Evolutionary conservation across 2,329 filamentous ascomycete genomes (phyloP), one percentile per base, ranked within the genome.

Genomic region (Microcyclospora pomicola): DNA sequence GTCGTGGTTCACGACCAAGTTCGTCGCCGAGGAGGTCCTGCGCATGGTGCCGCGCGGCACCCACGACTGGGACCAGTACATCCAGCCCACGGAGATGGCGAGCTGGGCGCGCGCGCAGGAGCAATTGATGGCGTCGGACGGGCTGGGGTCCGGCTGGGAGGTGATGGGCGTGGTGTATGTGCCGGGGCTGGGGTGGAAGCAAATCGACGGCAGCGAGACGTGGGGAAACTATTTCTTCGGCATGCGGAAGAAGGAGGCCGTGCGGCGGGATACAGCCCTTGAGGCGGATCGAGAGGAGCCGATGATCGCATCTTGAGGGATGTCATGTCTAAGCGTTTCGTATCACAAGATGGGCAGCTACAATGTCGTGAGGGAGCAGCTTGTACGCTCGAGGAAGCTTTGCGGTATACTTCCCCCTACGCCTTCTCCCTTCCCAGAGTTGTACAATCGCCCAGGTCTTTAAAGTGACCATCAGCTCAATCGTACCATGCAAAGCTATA

Each of bases 141-240:
- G 80, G 45, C 73, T 80, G 66, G 68, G 63, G 1, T n/a, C 30
- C 4, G 30, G 30, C 14, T 88, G 80, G 79, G 64, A 65, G 52
- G 71, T 80, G 44, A 77, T 82, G 69, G 91, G 91, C 1, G 84
- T 93, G 7, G 69, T 94, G 34, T 98, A 94, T 65, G 71, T 96
- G 38, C 91, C 91, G 0, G 86, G 84, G 0, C 40, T 94, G 33
- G 91, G 91, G 2, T 96, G 91, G 91, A 86, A 72, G 63, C 75
- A 84, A 58, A 77, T 95, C 4, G 59, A 63, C 15, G 82, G 84
- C 2, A 82, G 85, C 51, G 88, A 96, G 65, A 76, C 75, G 54
- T 75, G 84, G 54, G 88, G 88, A 9, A 98, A 98, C 60, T 98
- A 96, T 64, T 96, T 98, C 61, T 93, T 95, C 59, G 91, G 75